phyloP scores from a whole-genome alignment of 139 green algal genomes.

The Chlamydomonas schloesseri region DNA sequence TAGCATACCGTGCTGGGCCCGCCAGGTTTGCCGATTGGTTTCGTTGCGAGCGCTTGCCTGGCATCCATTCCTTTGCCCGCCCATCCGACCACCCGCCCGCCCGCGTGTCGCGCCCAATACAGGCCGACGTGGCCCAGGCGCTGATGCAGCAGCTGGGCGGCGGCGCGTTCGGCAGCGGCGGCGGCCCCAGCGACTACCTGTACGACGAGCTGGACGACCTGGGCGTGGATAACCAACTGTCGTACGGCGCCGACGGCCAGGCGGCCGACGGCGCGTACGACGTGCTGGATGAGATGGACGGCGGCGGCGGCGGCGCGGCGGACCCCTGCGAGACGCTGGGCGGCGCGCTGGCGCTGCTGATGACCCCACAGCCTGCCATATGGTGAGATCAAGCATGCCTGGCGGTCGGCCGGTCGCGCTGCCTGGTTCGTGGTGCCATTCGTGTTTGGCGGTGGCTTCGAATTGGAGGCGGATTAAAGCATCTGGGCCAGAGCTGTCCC shows the following conservation, averaged over 20 bases:
- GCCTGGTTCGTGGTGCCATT: no score
- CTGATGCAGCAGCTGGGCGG: slow-evolving; percentile 33
- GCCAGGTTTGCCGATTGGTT: no score
- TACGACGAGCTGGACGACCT: neutral
- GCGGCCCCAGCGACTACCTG: neutral
- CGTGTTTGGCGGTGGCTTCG: no score
- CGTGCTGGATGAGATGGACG: neutral
- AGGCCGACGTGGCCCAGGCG: slow-evolving; percentile 28
- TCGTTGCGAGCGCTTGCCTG: no score
- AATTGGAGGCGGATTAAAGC: no score
- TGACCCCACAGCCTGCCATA: slow-evolving; percentile 15
- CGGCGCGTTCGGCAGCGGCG: no score
- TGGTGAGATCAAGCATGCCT: neutral
- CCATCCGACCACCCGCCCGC: no score
- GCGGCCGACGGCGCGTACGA: neutral
- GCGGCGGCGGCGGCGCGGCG: no score
- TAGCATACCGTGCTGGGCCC: no score
- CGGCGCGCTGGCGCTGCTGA: slow-evolving; percentile 11
- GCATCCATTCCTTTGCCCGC: no score
- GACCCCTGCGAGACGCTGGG: neutral
- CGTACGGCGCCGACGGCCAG: neutral
- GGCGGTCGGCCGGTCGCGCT: no score
- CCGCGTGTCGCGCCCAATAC: neutral
- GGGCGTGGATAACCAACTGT: neutral
- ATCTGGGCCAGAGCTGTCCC: no score